Base-by-base conservation (phyloP, 257 asterid species). In the Osmanthus fragrans region DNA sequence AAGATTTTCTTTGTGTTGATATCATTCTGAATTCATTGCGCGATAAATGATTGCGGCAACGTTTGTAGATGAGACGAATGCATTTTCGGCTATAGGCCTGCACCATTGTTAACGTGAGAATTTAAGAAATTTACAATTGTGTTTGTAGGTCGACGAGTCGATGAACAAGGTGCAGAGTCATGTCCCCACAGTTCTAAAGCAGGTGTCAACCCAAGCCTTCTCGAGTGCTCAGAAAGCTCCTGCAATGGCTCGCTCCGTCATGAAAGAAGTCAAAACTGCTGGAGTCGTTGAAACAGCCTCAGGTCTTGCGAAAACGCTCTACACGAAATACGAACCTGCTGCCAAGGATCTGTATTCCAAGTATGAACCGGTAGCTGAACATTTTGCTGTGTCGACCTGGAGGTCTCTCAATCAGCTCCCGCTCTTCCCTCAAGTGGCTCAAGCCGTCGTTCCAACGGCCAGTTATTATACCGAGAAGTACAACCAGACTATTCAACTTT, bases 321-420 rank as follows among this genome's bases (percentile, higher is more conserved):
- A 91, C 13, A 81, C 87, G 39, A 91, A 90, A 86, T 92, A 76
- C 27, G 97, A 91, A 84, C 97, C 97, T 3, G 84, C 92, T 49
- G 97, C 98, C 16, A 93, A 86, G 90, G 92, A 80, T 79, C 80
- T 93, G 0, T 90, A 89, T 92, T 13, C 89, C 74, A 93, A 93
- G 81, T 95, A 90, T 0, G 98, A 95, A 75, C 98, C 96, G 0
- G 85, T 91, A 27, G 99, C 97, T 0, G 97, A 91, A 96, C 90
- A 85, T n/a, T 91, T 89, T n/a, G 98, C 97, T 0, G 83, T 84
- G 0, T 80, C 88, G 0, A 88, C 94, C 0, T 95, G 97, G 97
- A 87, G 73, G 27, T 82, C 94, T 3, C 79, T 95, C 73, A 91
- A 90, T 42, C 88, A 76, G 83, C 87, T 93, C 21, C 99, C 98